phyloP scores from a whole-genome alignment of 495 filamentous ascomycete genomes.

The Penicillium pulvis region DNA sequence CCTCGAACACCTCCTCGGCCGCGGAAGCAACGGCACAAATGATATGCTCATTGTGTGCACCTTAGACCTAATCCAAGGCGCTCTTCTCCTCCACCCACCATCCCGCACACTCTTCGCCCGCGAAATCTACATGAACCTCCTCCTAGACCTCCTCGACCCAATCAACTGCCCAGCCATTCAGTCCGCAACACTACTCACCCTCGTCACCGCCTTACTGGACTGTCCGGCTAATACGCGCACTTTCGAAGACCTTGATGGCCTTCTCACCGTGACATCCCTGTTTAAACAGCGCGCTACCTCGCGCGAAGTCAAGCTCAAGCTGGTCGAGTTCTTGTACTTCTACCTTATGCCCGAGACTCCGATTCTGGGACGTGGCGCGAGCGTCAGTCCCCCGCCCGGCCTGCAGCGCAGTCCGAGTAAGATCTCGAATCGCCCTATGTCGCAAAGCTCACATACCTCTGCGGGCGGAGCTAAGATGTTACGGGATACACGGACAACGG shows the following conservation, averaged over 20 bases:
- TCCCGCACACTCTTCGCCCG: slow-evolving; percentile 84
- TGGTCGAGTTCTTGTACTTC: slow-evolving; percentile 96
- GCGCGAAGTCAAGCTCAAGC: slow-evolving; percentile 86
- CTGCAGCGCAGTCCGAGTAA: slow-evolving; percentile 75
- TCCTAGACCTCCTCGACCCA: slow-evolving; percentile 92
- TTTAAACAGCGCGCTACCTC: slow-evolving; percentile 84
- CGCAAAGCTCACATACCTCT: slow-evolving; percentile 42
- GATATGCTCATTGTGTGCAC: slow-evolving; percentile 87
- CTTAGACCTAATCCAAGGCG: slow-evolving; percentile 87
- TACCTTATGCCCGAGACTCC: slow-evolving; percentile 94
- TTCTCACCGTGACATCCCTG: slow-evolving; percentile 88
- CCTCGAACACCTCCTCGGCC: slow-evolving; percentile 83
- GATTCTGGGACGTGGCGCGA: slow-evolving; percentile 33
- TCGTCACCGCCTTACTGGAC: slow-evolving; percentile 85
- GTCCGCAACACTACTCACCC: slow-evolving; percentile 81
- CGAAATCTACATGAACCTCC: slow-evolving; percentile 93
- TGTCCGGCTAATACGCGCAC: slow-evolving; percentile 82
- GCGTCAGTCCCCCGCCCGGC: slow-evolving; percentile 33
- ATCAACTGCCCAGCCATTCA: slow-evolving; percentile 91
- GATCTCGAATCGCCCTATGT: slow-evolving; percentile 45
- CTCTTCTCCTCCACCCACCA: slow-evolving; percentile 89
- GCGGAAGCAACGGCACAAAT: slow-evolving; percentile 76
- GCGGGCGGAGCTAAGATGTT: slow-evolving; percentile 38
- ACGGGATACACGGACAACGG: slow-evolving; percentile 66
- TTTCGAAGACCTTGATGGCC: slow-evolving; percentile 90